Percentiles rank a stretch among this genome's conserved stretches.
phyloP scores from a whole-genome alignment of 1,284 basidiomycete species.

The Meira nashicola region DNA sequence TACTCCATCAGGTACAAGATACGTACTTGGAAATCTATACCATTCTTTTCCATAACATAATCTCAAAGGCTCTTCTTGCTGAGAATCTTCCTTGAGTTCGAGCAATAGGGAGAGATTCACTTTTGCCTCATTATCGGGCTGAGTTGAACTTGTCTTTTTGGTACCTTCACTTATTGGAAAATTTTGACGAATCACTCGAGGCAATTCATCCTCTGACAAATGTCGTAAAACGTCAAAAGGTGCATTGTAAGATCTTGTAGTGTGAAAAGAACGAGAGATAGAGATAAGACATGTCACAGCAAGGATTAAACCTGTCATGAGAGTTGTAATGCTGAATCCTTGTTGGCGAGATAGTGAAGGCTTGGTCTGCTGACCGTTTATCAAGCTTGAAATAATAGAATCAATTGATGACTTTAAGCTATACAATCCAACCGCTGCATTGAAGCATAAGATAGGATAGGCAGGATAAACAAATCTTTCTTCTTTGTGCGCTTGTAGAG shows the following conservation, averaged over 20 bases:
- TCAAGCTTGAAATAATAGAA: constrained; percentile 25
- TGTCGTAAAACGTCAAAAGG: constrained; percentile 71
- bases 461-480: constrained; percentile 96
- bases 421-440: constrained; percentile 69
- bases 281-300: constrained; percentile 1
- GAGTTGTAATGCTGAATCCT: background rate
- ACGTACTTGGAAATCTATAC: constrained; percentile 89
- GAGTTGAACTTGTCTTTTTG: constrained; percentile 22
- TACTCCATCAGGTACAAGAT: constrained; percentile 71
- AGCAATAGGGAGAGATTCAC: constrained; percentile 11
- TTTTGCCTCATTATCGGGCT: constrained; percentile 19
- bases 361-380: constrained; percentile 24
- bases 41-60: constrained; percentile 91
- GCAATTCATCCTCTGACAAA: constrained; percentile 74
- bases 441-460: constrained; percentile 87
- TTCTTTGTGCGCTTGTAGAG: constrained; percentile 86
- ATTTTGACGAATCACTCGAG: constrained; percentile 58
- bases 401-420: constrained; percentile 9
- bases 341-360: background rate
- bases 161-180: constrained; percentile 23
- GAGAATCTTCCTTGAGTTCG: background rate
- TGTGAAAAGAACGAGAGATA: constrained; percentile 72
- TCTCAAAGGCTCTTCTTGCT: constrained; percentile 21
- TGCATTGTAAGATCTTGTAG: constrained; percentile 65
- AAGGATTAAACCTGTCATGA: background rate